Conservation (phyloP, 306 rosid genomes). For the Cucurbita ficifolia region DNA sequence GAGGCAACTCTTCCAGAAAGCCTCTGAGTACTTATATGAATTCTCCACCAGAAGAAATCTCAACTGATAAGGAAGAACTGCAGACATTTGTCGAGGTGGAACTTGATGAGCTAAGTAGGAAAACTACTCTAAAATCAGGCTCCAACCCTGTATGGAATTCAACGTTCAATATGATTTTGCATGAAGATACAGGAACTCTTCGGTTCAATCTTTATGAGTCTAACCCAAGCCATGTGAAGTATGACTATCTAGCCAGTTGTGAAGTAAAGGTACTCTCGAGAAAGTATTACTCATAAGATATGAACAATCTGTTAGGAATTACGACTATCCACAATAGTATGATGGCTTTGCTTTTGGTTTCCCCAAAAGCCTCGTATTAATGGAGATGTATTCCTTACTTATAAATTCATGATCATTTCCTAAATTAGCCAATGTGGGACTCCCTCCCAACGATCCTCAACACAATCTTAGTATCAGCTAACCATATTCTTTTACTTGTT, state of each 20-base stretch:
- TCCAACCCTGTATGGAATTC: constrained; percentile 83
- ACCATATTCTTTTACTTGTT: constrained; percentile 9
- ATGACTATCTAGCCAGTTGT: constrained; percentile 72
- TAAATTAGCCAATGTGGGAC: too few relatives aligned
- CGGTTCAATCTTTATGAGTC: constrained; percentile 67
- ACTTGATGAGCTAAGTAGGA: constrained; percentile 66
- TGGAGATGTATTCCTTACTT: too few relatives aligned
- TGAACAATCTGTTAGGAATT: too few relatives aligned
- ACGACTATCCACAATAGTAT: too few relatives aligned
- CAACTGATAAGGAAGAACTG: constrained; percentile 48
- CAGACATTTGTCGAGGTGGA: constrained; percentile 90
- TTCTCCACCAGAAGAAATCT: constrained; percentile 35
- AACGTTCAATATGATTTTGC: constrained; percentile 85
- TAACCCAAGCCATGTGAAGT: constrained; percentile 55
- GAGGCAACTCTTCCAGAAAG: constrained; percentile 42
- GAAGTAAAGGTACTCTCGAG: constrained; percentile 61
- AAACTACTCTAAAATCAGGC: constrained; percentile 49
- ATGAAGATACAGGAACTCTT: constrained; percentile 54
- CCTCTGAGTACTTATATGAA: constrained; percentile 28
- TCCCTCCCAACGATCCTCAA: too few relatives aligned
- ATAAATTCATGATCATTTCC: too few relatives aligned
- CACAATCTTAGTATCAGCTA: constrained; percentile 2
- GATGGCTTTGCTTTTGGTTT: too few relatives aligned
- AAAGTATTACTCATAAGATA: neutral
- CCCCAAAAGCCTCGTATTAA: too few relatives aligned